Percentiles rank a stretch among this genome's conserved stretches.
phyloP scores from a whole-genome alignment of 495 filamentous ascomycete species.

The Penicilliopsis zonata region DNA sequence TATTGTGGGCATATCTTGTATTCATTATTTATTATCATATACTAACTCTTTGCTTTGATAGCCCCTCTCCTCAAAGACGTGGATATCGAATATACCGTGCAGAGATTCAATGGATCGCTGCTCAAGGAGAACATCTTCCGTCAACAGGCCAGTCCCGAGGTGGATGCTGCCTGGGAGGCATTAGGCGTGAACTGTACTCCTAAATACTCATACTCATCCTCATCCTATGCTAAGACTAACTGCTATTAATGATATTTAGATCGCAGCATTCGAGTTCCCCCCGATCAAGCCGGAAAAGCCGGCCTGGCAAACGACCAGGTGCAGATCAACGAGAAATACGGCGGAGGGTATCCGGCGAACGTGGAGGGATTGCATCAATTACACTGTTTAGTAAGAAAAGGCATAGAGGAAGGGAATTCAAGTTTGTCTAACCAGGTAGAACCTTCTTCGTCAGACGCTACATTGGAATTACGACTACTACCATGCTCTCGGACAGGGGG shows the following conservation, averaged over 20 bases:
- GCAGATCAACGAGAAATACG: conserved; percentile 36
- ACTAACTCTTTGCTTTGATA: conserved; percentile 1
- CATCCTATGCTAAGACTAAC: not conserved
- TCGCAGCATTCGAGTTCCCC: conserved; percentile 24
- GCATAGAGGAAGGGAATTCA: too few relatives aligned
- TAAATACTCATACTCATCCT: not conserved
- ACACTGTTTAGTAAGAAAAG: conserved; percentile 35
- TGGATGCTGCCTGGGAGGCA: conserved; percentile 46
- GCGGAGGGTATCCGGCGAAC: conserved; percentile 41
- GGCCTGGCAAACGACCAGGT: conserved; percentile 37
- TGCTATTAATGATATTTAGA: conserved; percentile 12
- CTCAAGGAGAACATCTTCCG: conserved; percentile 42
- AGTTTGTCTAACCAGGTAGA: conserved; percentile 12
- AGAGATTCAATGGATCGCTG: conserved; percentile 38
- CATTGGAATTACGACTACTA: conserved; percentile 50
- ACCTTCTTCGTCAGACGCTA: conserved; percentile 41
- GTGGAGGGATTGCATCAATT: conserved; percentile 46
- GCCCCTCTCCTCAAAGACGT: conserved; percentile 23
- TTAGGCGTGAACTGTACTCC: conserved; percentile 38
- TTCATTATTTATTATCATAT: not conserved
- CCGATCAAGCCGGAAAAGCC: conserved; percentile 20
- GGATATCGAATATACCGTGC: conserved; percentile 14
- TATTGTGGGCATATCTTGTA: conserved; percentile 10
- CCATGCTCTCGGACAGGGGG: conserved; percentile 26
- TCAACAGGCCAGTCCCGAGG: conserved; percentile 35